Percentiles rank a stretch among this genome's conserved stretches.
Conservation (phyloP, 73 alveolate species). For the Breviolum minutum region DNA sequence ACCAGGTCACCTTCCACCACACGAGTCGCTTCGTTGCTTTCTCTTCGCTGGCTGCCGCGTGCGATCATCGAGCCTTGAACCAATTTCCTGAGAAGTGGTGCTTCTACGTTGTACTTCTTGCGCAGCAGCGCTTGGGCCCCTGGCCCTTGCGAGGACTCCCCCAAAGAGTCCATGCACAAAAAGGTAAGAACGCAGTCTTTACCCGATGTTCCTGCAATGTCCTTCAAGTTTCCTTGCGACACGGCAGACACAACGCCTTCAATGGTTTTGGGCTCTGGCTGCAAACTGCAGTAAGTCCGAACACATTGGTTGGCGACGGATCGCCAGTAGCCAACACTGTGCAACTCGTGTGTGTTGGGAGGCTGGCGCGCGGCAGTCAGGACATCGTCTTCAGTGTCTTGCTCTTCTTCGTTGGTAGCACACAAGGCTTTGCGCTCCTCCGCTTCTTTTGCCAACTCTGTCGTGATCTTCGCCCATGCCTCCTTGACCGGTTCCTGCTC, state of each 20-base stretch:
- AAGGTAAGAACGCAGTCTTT: neutral
- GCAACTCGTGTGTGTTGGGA: neutral
- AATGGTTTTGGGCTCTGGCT: neutral
- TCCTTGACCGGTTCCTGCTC: conserved; percentile 25
- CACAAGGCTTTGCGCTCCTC: neutral
- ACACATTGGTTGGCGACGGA: conserved; percentile 22
- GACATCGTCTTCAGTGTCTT: neutral
- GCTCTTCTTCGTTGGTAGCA: neutral
- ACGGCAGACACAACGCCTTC: conserved; percentile 5
- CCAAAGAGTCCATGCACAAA: neutral
- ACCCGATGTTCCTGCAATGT: neutral
- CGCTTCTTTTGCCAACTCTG: conserved; percentile 9
- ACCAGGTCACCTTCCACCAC: neutral
- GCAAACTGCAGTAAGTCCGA: neutral
- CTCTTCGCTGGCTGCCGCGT: neutral
- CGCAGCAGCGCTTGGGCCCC: neutral
- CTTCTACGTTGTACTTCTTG: neutral
- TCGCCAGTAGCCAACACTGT: neutral
- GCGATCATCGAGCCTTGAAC: neutral
- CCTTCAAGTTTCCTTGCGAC: neutral
- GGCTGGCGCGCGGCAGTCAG: neutral
- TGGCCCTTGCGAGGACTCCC: conserved; percentile 11
- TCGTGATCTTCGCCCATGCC: neutral
- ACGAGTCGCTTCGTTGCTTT: neutral
- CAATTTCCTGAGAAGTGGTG: neutral